Percentiles rank a stretch among this genome's conserved stretches.
phyloP scores from a whole-genome alignment of 768 basidiomycete species.

The Fibroporia radiculosa region DNA sequence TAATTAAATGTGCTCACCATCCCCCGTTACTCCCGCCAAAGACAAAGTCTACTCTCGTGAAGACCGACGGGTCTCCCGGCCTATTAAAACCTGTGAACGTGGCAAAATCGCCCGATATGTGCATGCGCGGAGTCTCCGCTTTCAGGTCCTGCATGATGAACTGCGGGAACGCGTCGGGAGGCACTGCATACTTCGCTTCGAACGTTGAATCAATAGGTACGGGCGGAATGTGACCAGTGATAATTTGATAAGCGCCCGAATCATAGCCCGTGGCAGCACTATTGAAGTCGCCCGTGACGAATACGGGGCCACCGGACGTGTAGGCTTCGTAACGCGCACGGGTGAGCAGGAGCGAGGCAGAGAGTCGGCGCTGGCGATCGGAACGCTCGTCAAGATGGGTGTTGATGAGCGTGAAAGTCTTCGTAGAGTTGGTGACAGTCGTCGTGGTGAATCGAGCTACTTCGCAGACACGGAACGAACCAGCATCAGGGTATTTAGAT shows the following conservation, averaged over 20 bases:
- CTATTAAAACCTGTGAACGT: slow-evolving; percentile 45
- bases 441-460: slow-evolving; percentile 29
- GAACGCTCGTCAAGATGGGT: slow-evolving; percentile 49
- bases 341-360: slow-evolving; percentile 42
- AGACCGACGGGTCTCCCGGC: slow-evolving; percentile 30
- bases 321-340: slow-evolving; percentile 43
- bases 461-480: slow-evolving; percentile 43
- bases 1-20: slow-evolving; percentile 28
- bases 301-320: slow-evolving; percentile 30
- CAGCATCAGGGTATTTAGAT: slow-evolving; percentile 44
- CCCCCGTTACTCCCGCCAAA: slow-evolving; percentile 40
- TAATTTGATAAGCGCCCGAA: slow-evolving; percentile 43
- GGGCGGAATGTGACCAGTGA: slow-evolving; percentile 34
- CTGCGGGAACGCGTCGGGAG: slow-evolving; percentile 17
- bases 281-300: slow-evolving; percentile 51
- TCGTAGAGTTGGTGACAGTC: slow-evolving; percentile 7
- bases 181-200: slow-evolving; percentile 31
- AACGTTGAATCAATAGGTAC: slow-evolving; percentile 37
- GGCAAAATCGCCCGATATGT: slow-evolving; percentile 38
- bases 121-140: slow-evolving; percentile 30
- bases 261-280: slow-evolving; percentile 37
- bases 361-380: slow-evolving; percentile 42
- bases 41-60: slow-evolving; percentile 43
- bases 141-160: slow-evolving; percentile 42
- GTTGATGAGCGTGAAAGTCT: slow-evolving; percentile 37